Base-by-base conservation (phyloP, 192 early-diverging fungal species). In the Funneliformis geosporum region DNA sequence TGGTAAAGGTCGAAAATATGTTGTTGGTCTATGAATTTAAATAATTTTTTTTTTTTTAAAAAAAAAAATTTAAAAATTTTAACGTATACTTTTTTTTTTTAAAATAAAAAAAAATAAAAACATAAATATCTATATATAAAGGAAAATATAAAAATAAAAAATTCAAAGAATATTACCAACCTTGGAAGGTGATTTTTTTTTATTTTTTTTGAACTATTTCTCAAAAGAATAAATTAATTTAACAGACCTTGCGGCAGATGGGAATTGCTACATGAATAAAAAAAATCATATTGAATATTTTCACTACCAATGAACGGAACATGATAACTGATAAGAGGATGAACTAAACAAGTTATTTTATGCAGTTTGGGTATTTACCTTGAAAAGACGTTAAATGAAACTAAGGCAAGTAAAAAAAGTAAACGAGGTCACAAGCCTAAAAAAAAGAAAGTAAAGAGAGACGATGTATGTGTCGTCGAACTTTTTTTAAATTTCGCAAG, bases 341-440 rank as follows among this genome's bases (percentile, higher is more conserved):
- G 18, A 16, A 14, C 50, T 55, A 55, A 55, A 55, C 18, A 55
- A 55, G 50, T 55, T 55, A 55, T 55, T 55, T 6, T 55, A 55
- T 33, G 33, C 50, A 55, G 50, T 21, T 55, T n/a, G 18, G 50
- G 16, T 55, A 55, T 55, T 55, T 55, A 55, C 50, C 62, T 28
- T 28, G 25, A 65, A 65, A 65, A 65, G 62, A 65, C 25, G 28
- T 28, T 65, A 65, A 65, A 65, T 28, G 62, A 33, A 28, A 65
- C 14, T 65, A 28, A 28, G 28, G 28, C 62, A 12, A 65, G 25
- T 64, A 28, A 28, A 28, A 42, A 65, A 65, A 55, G 50, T 55
- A 55, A 55, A 55, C 50, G 21, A 55, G 50, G 50, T 55, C 50
- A 55, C 50, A 55, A 55, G 50, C 50, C 50, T 55, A 55, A 55